These are phyloP conservation scores for Pseudocercospora cruenta DNA, from an alignment of 2,329 filamentous ascomycete species.

Conservation along the genomic window DNA sequence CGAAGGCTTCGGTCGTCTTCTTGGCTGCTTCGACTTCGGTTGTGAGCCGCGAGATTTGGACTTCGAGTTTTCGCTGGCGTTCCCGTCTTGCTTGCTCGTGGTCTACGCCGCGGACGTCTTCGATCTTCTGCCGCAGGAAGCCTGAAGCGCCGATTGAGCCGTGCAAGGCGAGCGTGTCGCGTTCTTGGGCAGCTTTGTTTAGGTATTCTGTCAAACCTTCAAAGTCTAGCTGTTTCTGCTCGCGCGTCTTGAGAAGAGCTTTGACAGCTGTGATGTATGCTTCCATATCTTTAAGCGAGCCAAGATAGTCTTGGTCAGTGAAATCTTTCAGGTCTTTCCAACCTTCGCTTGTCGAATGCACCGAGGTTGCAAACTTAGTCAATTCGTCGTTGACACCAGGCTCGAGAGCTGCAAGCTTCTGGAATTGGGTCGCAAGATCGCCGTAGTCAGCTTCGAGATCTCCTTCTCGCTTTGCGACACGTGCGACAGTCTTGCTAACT, in stretches of 20 bases:
- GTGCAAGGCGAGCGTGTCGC: constrained; percentile 74
- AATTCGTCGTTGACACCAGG: constrained; percentile 81
- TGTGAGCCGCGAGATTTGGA: constrained; percentile 89
- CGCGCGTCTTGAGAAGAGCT: constrained; percentile 83
- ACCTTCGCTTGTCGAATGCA: constrained; percentile 80
- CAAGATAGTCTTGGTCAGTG: constrained; percentile 94
- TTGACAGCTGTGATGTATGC: constrained; percentile 89
- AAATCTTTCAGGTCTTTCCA: constrained; percentile 82
- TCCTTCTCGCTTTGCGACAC: constrained; percentile 82
- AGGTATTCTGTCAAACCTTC: constrained; percentile 96
- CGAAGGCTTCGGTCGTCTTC: constrained; percentile 86
- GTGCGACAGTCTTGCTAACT: constrained; percentile 92
- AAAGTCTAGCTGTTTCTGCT: constrained; percentile 97
- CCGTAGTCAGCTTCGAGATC: constrained; percentile 87
- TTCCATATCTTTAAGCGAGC: constrained; percentile 91
- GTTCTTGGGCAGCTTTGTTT: constrained; percentile 83
- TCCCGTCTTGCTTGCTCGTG: constrained; percentile 90
- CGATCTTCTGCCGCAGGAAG: constrained; percentile 91
- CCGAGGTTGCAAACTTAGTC: constrained; percentile 81
- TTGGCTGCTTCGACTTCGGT: constrained; percentile 86
- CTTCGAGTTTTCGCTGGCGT: constrained; percentile 83
- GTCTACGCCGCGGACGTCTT: constrained; percentile 94
- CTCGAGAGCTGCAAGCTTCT: constrained; percentile 87
- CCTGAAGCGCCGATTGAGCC: constrained; percentile 69
- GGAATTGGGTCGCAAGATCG: constrained; percentile 91